Conservation (phyloP, 352 stramenopile species). For the Phytophthora sansomeana region DNA sequence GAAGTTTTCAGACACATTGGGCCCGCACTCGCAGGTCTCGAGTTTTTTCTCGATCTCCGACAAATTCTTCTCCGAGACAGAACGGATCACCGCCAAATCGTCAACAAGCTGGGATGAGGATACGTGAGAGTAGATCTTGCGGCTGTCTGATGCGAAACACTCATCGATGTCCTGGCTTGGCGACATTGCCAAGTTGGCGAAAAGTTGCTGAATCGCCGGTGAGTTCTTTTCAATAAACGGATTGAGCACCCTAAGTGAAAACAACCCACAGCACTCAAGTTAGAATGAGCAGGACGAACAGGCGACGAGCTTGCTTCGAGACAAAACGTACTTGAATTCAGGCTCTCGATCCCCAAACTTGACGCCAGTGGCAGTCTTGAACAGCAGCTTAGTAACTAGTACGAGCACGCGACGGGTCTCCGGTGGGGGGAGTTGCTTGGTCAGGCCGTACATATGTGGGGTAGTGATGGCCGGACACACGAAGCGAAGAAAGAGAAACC, state of each 20-base stretch:
- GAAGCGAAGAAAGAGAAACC: conserved; percentile 90
- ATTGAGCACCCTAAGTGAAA: conserved; percentile 74
- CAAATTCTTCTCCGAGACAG: conserved; percentile 77
- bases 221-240: conserved; percentile 90
- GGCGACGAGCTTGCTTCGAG: not conserved
- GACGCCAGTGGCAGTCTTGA: conserved; percentile 89
- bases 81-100: conserved; percentile 72
- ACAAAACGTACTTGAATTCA: conserved; percentile 68
- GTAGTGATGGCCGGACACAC: conserved; percentile 90
- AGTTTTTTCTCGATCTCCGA: conserved; percentile 77
- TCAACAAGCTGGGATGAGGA: conserved; percentile 58
- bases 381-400: conserved; percentile 88
- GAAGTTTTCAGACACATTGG: conserved; percentile 60
- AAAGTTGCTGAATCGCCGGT: conserved; percentile 78
- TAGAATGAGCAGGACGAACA: not conserved
- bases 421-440: conserved; percentile 69
- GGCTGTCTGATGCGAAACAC: conserved; percentile 77
- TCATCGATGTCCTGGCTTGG: conserved; percentile 75
- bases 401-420: conserved; percentile 88
- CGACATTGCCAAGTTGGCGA: conserved; percentile 71
- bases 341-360: conserved; percentile 87
- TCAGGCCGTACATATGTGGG: conserved; percentile 84
- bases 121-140: conserved; percentile 76
- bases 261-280: conserved; percentile 3
- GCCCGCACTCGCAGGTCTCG: conserved; percentile 45